These are phyloP conservation scores for Leccinum fallax DNA, from an alignment of 1,284 basidiomycete species.

Conservation along the genomic window DNA sequence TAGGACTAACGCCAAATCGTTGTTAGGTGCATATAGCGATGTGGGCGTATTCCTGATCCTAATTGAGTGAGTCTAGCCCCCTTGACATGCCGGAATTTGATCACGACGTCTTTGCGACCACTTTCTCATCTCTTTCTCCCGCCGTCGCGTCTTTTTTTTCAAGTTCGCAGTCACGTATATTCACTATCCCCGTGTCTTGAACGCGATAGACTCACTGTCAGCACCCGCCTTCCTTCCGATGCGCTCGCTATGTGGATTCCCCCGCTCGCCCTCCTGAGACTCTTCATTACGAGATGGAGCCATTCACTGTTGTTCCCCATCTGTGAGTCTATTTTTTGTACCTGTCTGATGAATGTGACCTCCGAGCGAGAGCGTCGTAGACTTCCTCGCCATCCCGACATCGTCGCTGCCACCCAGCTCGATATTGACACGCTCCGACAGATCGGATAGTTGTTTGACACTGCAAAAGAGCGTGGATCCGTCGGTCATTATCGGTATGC, in stretches of 20 bases:
- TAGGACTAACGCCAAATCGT: neutral
- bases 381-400: slow-evolving; percentile 83
- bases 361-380: slow-evolving; percentile 37
- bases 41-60: slow-evolving; percentile 92
- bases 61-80: slow-evolving; percentile 64
- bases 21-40: slow-evolving; percentile 85
- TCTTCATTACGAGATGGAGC: slow-evolving; percentile 81
- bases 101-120: neutral
- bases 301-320: slow-evolving; percentile 93
- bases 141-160: neutral
- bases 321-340: slow-evolving; percentile 53
- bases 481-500: slow-evolving; percentile 73
- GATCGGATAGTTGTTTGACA: slow-evolving; percentile 90
- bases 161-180: neutral
- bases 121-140: neutral
- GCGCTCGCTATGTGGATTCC: slow-evolving; percentile 75
- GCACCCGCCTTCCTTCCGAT: slow-evolving; percentile 58
- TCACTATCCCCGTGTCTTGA: neutral
- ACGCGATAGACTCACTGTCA: slow-evolving; percentile 51
- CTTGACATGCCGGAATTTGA: neutral
- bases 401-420: slow-evolving; percentile 67
- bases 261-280: slow-evolving; percentile 75
- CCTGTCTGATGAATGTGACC: too few species aligned
- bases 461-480: slow-evolving; percentile 45
- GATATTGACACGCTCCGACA: slow-evolving; percentile 64